A percentile compares a stretch with the other conserved stretches of the same genome.
These are phyloP conservation scores for Fusarium guadeloupense DNA, from an alignment of 2,329 filamentous ascomycete species.

Conservation along the genomic window DNA sequence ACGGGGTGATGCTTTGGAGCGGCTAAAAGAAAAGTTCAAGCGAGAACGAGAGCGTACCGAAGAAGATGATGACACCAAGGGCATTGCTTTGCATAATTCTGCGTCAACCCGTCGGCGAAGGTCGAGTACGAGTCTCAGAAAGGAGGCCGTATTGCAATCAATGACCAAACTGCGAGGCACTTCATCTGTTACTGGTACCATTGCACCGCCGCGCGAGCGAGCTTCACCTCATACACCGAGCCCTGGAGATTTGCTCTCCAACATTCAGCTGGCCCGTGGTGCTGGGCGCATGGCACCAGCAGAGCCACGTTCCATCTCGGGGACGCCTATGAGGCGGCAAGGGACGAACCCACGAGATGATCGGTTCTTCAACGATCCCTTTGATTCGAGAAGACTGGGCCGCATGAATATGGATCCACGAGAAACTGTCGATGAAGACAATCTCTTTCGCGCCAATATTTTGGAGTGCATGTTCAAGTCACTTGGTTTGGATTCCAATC, in stretches of 20 bases:
- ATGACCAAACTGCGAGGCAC: slow-evolving; percentile 59
- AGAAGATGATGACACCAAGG: slow-evolving; percentile 81
- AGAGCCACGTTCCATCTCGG: slow-evolving; percentile 28
- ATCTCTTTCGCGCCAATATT: slow-evolving; percentile 87
- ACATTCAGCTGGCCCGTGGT: slow-evolving; percentile 74
- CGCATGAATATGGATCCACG: slow-evolving; percentile 71
- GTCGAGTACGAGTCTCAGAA: slow-evolving; percentile 78
- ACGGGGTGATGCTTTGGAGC: slow-evolving; percentile 80
- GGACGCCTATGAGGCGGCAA: slow-evolving; percentile 46
- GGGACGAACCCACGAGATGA: slow-evolving; percentile 59
- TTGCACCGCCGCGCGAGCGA: slow-evolving; percentile 54
- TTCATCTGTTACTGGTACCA: slow-evolving; percentile 54
- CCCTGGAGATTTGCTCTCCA: slow-evolving; percentile 82
- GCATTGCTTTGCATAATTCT: slow-evolving; percentile 93
- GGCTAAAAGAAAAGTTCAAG: slow-evolving; percentile 92
- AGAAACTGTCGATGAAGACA: slow-evolving; percentile 87
- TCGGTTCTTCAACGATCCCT: slow-evolving; percentile 65
- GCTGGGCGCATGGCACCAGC: slow-evolving; percentile 55
- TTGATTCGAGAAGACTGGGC: slow-evolving; percentile 60
- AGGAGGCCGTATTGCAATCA: slow-evolving; percentile 80
- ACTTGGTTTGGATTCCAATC: slow-evolving; percentile 79
- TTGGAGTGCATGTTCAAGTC: slow-evolving; percentile 96
- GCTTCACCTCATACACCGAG: slow-evolving; percentile 62
- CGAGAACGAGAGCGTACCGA: slow-evolving; percentile 84
- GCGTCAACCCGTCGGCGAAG: slow-evolving; percentile 70